Evolutionary conservation across 192 early-diverging fungal species (phyloP), one percentile per base, ranked within the genome.

Genomic region (Backusella macrospora): DNA sequence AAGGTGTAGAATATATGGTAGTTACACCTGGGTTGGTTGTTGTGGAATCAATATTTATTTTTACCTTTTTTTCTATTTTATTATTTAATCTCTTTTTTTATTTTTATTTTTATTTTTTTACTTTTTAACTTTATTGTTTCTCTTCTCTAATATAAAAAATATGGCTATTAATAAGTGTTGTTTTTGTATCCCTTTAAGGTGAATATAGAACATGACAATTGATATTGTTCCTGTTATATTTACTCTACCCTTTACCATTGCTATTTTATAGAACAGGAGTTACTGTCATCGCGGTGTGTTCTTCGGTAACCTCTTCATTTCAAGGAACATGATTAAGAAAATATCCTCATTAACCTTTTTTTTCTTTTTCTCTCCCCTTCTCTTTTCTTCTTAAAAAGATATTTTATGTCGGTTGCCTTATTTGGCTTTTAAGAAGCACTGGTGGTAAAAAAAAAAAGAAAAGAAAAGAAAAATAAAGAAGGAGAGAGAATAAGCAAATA

Each of bases 161-260:
- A 65, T 65, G 64, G 0, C 38, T 6, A 37, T 65, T 65, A 65
- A 65, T 65, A 65, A 43, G n/a, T 65, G 64, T 23, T 65, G 64
- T n/a, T 65, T 65, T 65, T 65, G 64, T 65, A 65, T 65, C 42
- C 64, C 64, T 21, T 42, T 65, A 21, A 65, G 64, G 64, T 65
- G 42, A 42, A 65, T 8, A 65, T 6, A 42, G 18, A 43, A 18
- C n/a, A 13, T 5, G 1, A 1, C 6, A 52, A 21, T 5, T 40
- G 21, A 16, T 40, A 65, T 40, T 15, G 18, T 34, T 34, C 29
- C 29, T 34, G 29, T 34, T 34, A 34, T n/a, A n/a, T 3, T 39
- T 39, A 39, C 16, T 40, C 29, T 34, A 34, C 29, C 2, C 29
- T 34, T 34, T 40, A n/a, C 10, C 15, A 62, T 29, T 26, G 7